Evolutionary conservation across 805 yeast genomes (phyloP).

Genomic region (Wickerhamiella azyma): DNA sequence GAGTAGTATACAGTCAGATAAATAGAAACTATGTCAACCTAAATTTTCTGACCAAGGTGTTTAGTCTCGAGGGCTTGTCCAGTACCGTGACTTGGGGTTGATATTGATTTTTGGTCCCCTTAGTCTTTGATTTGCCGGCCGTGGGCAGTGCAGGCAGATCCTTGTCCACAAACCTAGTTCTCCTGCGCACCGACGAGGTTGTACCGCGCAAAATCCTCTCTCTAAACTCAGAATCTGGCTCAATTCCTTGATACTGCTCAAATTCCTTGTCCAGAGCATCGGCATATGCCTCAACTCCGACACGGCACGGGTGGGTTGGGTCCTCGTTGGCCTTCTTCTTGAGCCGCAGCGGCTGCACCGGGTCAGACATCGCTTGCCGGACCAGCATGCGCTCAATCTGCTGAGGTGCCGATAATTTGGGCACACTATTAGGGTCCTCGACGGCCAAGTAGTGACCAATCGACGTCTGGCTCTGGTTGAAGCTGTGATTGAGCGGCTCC

Average conservation of each 20-base stretch:
- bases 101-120: neutral
- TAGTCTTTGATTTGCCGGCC: neutral
- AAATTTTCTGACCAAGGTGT: neutral
- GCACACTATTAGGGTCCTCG: neutral
- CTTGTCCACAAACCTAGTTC: slow-evolving; percentile 2
- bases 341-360: neutral
- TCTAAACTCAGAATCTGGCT: slow-evolving; percentile 7
- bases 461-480: neutral
- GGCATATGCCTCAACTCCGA: neutral
- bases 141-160: slow-evolving; percentile 5
- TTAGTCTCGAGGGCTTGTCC: neutral
- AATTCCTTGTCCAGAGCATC: slow-evolving; percentile 1
- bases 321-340: neutral
- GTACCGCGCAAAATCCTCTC: slow-evolving; percentile 1
- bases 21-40: neutral
- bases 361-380: neutral
- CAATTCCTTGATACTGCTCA: neutral
- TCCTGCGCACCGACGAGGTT: neutral
- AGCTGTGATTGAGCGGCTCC: neutral
- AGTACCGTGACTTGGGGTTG: too few relatives aligned
- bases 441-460: neutral
- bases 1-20: neutral
- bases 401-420: neutral
- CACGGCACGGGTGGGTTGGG: neutral
- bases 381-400: neutral